These are phyloP conservation scores for Ustulina deusta DNA, from an alignment of 2,329 filamentous ascomycete species.

Conservation along the genomic window DNA sequence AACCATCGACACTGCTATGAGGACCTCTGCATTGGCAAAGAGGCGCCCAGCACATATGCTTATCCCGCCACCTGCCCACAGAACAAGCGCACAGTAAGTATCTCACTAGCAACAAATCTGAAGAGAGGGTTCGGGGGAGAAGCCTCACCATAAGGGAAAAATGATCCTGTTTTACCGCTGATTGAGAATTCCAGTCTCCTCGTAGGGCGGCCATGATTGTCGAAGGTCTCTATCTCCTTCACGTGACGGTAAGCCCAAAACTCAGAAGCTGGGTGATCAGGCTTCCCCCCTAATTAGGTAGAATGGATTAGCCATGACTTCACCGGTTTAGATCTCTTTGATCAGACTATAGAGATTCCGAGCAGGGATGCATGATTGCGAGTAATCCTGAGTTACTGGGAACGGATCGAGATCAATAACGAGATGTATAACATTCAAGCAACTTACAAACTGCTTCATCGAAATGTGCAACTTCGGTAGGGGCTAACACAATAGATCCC, in stretches of 20 bases:
- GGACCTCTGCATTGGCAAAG: conserved; percentile 57
- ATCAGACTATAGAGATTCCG: too few relatives aligned
- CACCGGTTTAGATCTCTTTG: too few relatives aligned
- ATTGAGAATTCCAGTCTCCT: conserved; percentile 1
- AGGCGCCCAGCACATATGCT: conserved; percentile 55
- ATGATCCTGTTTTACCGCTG: background rate
- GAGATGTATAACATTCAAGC: too few relatives aligned
- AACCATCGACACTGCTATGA: conserved; percentile 51
- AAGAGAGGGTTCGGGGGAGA: background rate
- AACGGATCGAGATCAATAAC: too few relatives aligned
- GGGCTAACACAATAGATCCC: background rate
- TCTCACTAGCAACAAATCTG: background rate
- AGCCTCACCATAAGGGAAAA: background rate
- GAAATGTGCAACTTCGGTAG: background rate
- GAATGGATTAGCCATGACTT: too few relatives aligned
- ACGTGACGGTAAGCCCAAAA: conserved; percentile 4
- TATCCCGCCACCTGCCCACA: conserved; percentile 50
- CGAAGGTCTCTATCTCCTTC: background rate
- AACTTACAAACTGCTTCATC: conserved; percentile 9
- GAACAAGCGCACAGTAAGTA: background rate
- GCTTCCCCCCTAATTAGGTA: background rate
- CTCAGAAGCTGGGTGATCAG: background rate
- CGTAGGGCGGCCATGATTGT: background rate
- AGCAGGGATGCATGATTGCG: too few relatives aligned
- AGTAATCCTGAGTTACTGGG: too few relatives aligned